Evolutionary conservation across 2,329 filamentous ascomycete species (phyloP), one percentile per base, ranked within the genome.

Genomic region (Exserohilum turcica): DNA sequence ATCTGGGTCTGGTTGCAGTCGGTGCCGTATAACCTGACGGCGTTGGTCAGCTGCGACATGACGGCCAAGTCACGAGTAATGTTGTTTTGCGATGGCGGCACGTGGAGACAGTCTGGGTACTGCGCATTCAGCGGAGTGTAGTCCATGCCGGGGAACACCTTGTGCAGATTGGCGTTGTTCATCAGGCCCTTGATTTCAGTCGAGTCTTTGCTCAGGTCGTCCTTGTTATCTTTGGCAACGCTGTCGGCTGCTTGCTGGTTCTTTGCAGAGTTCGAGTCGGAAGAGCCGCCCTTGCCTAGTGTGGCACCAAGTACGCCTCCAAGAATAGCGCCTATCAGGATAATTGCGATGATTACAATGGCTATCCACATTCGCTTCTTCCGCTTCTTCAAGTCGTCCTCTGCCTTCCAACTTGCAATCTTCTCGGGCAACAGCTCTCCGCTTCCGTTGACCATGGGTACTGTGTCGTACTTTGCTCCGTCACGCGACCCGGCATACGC

Each of bases 1-100:
- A 97, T 94, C 74, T 96, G 85, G 0, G 93, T 97, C 76, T 97
- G 93, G 75, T 97, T 97, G 82, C 93, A 97, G 77, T 97, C 93
- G 10, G 91, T 97, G 43, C 93, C 93, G 72, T 97, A 97, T 1
- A 97, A 81, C 6, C 93, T 88, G 42, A 97, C 84, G 3, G 86
- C 87, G 71, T 96, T 92, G 54, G 92, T 96, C 37, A 97, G 80
- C 72, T 96, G 92, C 10, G 90, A 92, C 45, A 97, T 85, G 8
- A 97, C 87, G 1, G 94, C 93, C 53, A 97, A 79, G 71, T 97
- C 93, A 47, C 91, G 86, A 0, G 94, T 97, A 61, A 97, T 82
- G 71, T 97, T 97, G 78, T 97, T 96, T 72, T 97, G 93, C 29
- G 88, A 92, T 0, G 93, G 89, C 0, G 90, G 90, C 63, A 87